A percentile compares a stretch with the other conserved stretches of the same genome.
Conservation (phyloP, 805 yeast genomes). For the Wickerhamomyces queroliae region DNA sequence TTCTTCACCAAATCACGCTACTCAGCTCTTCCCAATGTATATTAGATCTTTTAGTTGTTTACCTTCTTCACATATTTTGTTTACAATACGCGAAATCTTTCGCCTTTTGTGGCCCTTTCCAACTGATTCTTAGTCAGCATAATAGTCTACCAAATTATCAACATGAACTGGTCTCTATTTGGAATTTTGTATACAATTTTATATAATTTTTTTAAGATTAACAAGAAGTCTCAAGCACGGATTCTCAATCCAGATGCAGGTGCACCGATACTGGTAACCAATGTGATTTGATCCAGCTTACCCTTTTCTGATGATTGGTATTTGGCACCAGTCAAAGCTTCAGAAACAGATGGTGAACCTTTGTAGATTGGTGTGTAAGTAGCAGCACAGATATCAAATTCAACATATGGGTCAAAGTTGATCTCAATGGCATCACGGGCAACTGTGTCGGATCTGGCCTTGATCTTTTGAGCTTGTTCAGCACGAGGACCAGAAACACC, state of each 20-base stretch:
- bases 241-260: constrained; percentile 85
- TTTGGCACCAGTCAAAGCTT: constrained; percentile 86
- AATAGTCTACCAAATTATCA: no score
- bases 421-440: constrained; percentile 85
- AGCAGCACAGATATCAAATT: constrained; percentile 84
- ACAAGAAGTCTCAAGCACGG: constrained; percentile 12
- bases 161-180: no score
- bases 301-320: constrained; percentile 79
- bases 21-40: background rate
- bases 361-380: constrained; percentile 85
- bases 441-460: constrained; percentile 70
- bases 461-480: constrained; percentile 82
- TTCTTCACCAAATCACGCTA: background rate
- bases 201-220: background rate
- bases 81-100: background rate
- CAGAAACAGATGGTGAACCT: constrained; percentile 61
- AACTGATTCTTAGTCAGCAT: no score
- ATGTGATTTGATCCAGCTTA: constrained; percentile 67
- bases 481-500: constrained; percentile 73
- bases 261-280: constrained; percentile 78
- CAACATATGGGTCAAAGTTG: constrained; percentile 89
- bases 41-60: no score
- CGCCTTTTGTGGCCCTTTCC: background rate
- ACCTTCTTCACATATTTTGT: background rate
- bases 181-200: background rate